These are phyloP conservation scores for Macadamia tetraphylla DNA, from an alignment of 164 flowering plant genomes.

Conservation along the genomic window DNA sequence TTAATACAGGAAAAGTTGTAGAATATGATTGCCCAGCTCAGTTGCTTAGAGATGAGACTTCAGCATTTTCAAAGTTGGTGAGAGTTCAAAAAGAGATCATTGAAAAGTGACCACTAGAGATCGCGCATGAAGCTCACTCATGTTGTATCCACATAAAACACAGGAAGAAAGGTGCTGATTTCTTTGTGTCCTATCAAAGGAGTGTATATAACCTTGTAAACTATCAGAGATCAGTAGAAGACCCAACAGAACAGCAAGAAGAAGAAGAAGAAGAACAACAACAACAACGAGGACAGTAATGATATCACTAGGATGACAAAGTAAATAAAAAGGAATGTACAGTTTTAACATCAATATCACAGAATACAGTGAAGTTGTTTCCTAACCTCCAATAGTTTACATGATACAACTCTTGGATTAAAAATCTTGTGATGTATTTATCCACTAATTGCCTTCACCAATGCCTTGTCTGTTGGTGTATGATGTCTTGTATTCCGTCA, in stretches of 20 bases:
- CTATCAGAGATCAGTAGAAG: not conserved
- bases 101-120: slow-evolving; percentile 13
- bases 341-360: not conserved
- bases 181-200: not conserved
- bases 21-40: slow-evolving; percentile 64
- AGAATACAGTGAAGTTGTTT: not conserved
- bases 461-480: no score
- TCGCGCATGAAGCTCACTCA: not conserved
- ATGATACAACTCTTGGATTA: no score
- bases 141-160: not conserved
- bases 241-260: not conserved
- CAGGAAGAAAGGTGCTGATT: not conserved
- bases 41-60: slow-evolving; percentile 41
- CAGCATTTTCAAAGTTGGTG: slow-evolving; percentile 68
- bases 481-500: no score
- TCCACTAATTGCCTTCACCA: no score
- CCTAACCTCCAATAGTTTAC: not conserved
- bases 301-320: not conserved
- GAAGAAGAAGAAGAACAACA: not conserved
- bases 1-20: slow-evolving; percentile 49
- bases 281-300: not conserved
- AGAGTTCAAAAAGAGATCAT: slow-evolving; percentile 64
- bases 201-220: not conserved
- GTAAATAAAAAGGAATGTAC: not conserved
- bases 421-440: no score